These are phyloP conservation scores for Aquilaria malaccensis DNA, from an alignment of 345 rosid genomes.

Conservation along the genomic window DNA sequence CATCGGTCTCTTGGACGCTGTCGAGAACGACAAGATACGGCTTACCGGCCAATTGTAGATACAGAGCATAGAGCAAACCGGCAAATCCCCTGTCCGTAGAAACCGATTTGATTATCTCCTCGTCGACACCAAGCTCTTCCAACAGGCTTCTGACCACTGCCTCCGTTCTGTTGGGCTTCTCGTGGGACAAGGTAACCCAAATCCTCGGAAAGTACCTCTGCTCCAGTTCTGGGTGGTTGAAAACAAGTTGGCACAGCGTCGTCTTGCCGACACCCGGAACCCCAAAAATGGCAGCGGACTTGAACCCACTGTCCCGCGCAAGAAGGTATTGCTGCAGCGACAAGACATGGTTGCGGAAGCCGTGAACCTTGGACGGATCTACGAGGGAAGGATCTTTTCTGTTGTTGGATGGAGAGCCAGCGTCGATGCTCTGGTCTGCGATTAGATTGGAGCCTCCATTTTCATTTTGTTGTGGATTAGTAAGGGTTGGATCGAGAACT, in stretches of 20 bases:
- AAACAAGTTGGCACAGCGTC: constrained; percentile 30
- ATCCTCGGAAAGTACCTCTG: constrained; percentile 32
- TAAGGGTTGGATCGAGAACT: too few species aligned
- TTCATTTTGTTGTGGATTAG: too few species aligned
- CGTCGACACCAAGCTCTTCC: constrained; percentile 36
- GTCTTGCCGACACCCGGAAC: constrained; percentile 43
- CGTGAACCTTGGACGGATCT: constrained; percentile 6
- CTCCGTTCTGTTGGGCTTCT: constrained; percentile 9
- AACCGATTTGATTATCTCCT: constrained; percentile 10
- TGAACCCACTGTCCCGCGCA: constrained; percentile 20
- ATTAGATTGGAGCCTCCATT: too few species aligned
- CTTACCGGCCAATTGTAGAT: constrained; percentile 33
- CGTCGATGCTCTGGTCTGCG: too few species aligned
- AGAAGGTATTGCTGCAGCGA: constrained; percentile 23
- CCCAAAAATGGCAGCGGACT: constrained; percentile 35
- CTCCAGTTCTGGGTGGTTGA: constrained; percentile 14
- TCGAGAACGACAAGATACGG: constrained; percentile 48
- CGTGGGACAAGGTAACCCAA: constrained; percentile 28
- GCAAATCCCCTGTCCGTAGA: constrained; percentile 11
- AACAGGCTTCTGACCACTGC: constrained; percentile 22
- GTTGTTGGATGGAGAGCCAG: too few species aligned
- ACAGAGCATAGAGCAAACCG: constrained; percentile 26
- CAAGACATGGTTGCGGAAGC: constrained; percentile 21
- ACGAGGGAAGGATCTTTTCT: not conserved
- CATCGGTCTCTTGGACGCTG: constrained; percentile 17